These are phyloP conservation scores for Lepidium sativum DNA, from an alignment of 345 rosid species.

Conservation along the genomic window DNA sequence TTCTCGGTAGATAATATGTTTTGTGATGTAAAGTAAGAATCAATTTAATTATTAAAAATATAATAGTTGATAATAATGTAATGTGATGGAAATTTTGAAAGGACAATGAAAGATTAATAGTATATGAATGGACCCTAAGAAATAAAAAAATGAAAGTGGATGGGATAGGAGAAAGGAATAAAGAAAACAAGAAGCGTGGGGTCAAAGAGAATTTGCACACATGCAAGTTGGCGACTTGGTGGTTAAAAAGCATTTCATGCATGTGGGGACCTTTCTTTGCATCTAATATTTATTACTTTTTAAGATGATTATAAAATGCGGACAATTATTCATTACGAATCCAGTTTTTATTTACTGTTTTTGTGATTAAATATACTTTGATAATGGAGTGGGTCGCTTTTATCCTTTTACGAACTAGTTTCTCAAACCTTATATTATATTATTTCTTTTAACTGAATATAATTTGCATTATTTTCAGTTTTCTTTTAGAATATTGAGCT, in stretches of 20 bases:
- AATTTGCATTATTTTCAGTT: background rate
- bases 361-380: background rate
- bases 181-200: conserved; percentile 20
- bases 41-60: too few relatives aligned
- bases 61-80: background rate
- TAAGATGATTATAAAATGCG: background rate
- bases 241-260: conserved; percentile 20
- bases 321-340: background rate
- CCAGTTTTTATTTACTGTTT: background rate
- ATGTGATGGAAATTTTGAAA: conserved; percentile 2
- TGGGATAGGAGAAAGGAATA: background rate
- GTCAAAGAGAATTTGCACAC: conserved; percentile 29
- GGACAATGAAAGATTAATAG: conserved; percentile 1
- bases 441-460: background rate
- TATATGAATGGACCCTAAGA: too few relatives aligned
- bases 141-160: conserved; percentile 5
- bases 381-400: conserved; percentile 3
- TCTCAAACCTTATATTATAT: background rate
- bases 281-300: background rate
- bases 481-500: background rate
- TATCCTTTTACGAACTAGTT: background rate
- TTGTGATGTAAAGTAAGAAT: too few relatives aligned
- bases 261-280: conserved; percentile 19
- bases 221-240: conserved; percentile 30
- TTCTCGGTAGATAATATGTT: too few relatives aligned